Conservation (phyloP, 768 basidiomycete genomes). For the Auricularia sp. region DNA sequence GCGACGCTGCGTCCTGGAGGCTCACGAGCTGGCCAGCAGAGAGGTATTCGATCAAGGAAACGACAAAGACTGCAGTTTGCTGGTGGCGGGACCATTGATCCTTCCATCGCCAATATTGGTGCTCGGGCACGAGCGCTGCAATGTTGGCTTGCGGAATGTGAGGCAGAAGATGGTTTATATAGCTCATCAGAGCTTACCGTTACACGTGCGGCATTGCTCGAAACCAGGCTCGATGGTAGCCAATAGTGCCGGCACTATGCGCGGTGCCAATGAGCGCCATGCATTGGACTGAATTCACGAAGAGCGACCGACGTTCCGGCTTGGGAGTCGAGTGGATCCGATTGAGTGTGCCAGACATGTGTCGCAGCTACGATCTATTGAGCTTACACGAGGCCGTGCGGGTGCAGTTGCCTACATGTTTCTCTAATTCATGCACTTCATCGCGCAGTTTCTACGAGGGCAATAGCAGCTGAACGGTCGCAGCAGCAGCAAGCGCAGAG, state of each 20-base stretch:
- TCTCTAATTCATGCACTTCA: constrained; percentile 63
- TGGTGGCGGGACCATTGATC: constrained; percentile 62
- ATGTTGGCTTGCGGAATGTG: not conserved
- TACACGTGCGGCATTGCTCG: constrained; percentile 41
- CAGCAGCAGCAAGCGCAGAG: not conserved
- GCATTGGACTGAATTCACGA: not conserved
- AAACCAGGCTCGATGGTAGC: constrained; percentile 47
- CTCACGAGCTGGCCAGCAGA: constrained; percentile 48
- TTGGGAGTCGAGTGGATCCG: constrained; percentile 68
- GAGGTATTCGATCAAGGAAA: constrained; percentile 57
- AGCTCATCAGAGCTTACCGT: constrained; percentile 20
- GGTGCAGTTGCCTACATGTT: constrained; percentile 22
- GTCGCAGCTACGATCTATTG: constrained; percentile 32
- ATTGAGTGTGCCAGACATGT: constrained; percentile 65
- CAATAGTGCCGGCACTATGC: constrained; percentile 49
- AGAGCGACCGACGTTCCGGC: constrained; percentile 35
- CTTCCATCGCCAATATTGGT: constrained; percentile 79
- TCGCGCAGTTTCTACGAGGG: constrained; percentile 64
- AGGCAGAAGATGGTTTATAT: not conserved
- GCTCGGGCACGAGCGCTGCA: constrained; percentile 45
- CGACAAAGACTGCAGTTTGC: constrained; percentile 54
- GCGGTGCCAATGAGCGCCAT: not conserved
- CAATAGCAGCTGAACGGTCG: constrained; percentile 5
- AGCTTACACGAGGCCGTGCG: not conserved
- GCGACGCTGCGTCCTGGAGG: constrained; percentile 37